phyloP scores from a whole-genome alignment of 139 green algal species.

The Tetratostichococcus sp. region DNA sequence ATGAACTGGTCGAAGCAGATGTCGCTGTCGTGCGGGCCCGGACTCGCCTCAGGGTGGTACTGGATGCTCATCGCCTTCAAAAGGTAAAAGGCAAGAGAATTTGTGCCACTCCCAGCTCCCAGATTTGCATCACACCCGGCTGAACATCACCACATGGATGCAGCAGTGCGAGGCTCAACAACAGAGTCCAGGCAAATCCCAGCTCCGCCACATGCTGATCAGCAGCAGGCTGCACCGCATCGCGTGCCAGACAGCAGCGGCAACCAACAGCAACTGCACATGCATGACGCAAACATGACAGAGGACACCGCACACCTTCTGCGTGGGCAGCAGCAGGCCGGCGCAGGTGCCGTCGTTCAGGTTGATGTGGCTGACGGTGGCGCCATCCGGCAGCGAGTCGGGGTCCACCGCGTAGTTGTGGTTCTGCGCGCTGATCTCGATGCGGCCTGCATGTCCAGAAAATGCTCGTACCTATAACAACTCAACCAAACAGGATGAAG shows the following conservation, averaged over 20 bases:
- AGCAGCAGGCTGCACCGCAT: too few relatives aligned
- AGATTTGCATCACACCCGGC: too few relatives aligned
- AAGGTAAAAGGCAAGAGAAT: background rate
- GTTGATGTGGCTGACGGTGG: conserved; percentile 94
- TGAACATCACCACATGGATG: too few relatives aligned
- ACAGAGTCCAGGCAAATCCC: too few relatives aligned
- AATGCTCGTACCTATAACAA: too few relatives aligned
- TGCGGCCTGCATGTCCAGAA: conserved; percentile 48
- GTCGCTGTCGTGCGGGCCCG: conserved; percentile 95
- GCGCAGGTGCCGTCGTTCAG: conserved; percentile 99
- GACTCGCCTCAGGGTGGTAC: conserved; percentile 97
- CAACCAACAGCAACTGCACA: background rate
- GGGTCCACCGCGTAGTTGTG: conserved; percentile 99
- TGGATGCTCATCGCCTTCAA: conserved; percentile 91
- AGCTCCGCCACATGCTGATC: too few relatives aligned
- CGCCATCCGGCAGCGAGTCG: conserved; percentile 70
- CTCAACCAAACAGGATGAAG: too few relatives aligned
- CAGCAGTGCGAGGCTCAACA: too few relatives aligned
- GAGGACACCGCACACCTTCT: conserved; percentile 5
- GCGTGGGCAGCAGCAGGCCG: conserved; percentile 46
- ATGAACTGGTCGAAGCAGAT: conserved; percentile 89
- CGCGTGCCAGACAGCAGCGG: too few relatives aligned
- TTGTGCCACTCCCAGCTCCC: too few relatives aligned
- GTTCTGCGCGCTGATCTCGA: conserved; percentile 93
- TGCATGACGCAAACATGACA: background rate